These are phyloP conservation scores for Fusarium tricinctum DNA, from an alignment of 2,329 filamentous ascomycete species.

Conservation along the genomic window DNA sequence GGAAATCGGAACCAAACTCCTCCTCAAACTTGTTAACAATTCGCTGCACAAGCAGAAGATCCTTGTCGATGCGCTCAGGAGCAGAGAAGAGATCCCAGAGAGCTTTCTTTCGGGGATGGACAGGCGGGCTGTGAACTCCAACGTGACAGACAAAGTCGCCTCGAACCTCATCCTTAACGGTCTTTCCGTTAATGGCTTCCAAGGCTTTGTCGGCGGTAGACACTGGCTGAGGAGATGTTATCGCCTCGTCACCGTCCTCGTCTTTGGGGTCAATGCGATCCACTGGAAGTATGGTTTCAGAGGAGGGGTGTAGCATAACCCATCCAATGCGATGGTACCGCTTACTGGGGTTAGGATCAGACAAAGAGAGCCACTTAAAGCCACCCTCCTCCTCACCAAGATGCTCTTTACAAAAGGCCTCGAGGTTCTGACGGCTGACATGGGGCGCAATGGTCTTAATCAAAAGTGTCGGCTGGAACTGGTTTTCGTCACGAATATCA, in stretches of 20 bases:
- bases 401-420: constrained; percentile 94
- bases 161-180: constrained; percentile 91
- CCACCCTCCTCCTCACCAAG: constrained; percentile 91
- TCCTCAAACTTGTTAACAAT: constrained; percentile 87
- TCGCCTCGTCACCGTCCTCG: constrained; percentile 71
- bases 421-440: constrained; percentile 92
- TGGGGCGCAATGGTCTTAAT: constrained; percentile 99
- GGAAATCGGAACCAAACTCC: constrained; percentile 82
- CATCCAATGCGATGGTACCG: constrained; percentile 98
- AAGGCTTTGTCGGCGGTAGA: constrained; percentile 87
- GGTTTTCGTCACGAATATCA: constrained; percentile 89
- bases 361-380: constrained; percentile 95
- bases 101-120: constrained; percentile 90
- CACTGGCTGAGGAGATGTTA: constrained; percentile 65
- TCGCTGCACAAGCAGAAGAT: constrained; percentile 85
- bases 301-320: constrained; percentile 91
- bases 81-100: constrained; percentile 97
- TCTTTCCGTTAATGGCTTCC: constrained; percentile 97
- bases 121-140: constrained; percentile 91
- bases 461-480: constrained; percentile 90
- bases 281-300: constrained; percentile 74
- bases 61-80: constrained; percentile 92
- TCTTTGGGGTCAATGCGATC: constrained; percentile 82
- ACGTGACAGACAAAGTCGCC: constrained; percentile 99
- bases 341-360: constrained; percentile 96